Conservation (phyloP, 371 early-diverging fungal species). For the Mucor piriformis region DNA sequence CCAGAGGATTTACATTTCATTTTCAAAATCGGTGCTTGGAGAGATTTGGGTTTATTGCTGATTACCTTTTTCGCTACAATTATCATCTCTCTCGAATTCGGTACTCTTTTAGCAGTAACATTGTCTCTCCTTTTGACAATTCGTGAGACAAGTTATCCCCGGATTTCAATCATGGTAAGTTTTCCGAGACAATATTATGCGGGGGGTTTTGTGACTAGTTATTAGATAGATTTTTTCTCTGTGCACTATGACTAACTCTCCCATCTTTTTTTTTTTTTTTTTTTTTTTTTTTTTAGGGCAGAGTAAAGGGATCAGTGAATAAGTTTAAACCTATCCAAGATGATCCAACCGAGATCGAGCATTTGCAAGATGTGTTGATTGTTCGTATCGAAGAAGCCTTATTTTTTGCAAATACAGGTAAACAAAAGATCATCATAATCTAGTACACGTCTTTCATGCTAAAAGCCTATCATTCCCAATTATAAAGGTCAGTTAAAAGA, state of each 20-base stretch:
- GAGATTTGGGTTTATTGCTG: constrained; percentile 77
- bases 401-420: constrained; percentile 92
- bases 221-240: background rate
- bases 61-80: constrained; percentile 85
- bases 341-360: constrained; percentile 67
- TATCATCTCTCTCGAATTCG: constrained; percentile 86
- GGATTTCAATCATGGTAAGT: constrained; percentile 76
- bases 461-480: background rate
- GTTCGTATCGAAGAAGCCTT: constrained; percentile 89
- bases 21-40: constrained; percentile 83
- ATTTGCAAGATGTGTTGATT: constrained; percentile 81
- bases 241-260: constrained; percentile 16
- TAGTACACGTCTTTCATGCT: background rate
- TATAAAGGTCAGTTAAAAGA: constrained; percentile 82
- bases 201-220: constrained; percentile 7
- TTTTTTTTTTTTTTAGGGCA: constrained; percentile 30
- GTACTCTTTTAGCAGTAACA: constrained; percentile 85
- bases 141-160: constrained; percentile 85
- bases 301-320: constrained; percentile 48
- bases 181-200: constrained; percentile 24
- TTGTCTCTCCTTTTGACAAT: constrained; percentile 87
- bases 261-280: background rate
- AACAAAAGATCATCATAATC: background rate
- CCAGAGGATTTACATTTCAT: constrained; percentile 86
- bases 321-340: constrained; percentile 64